phyloP scores from a whole-genome alignment of 1,284 basidiomycete species.

The Cystobasidiaceae sp. region DNA sequence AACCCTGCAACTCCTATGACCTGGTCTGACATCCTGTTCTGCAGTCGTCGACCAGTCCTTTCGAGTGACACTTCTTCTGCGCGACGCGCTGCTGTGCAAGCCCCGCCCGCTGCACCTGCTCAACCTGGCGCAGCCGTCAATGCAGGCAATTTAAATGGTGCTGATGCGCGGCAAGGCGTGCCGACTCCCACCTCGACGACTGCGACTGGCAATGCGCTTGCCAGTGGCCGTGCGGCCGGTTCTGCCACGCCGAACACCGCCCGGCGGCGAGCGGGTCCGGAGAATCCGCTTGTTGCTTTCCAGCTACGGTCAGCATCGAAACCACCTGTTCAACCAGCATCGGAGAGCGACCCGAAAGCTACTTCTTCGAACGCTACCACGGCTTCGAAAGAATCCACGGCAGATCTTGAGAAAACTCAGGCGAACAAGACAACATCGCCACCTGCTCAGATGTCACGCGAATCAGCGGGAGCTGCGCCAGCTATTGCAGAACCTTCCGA shows the following conservation, averaged over 20 bases:
- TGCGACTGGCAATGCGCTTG: not conserved
- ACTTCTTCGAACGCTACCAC: not conserved
- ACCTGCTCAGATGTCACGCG: not conserved
- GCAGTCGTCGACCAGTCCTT: slow-evolving; percentile 23
- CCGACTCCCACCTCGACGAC: too few species aligned
- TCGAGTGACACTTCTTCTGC: not conserved
- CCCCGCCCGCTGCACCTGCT: slow-evolving; percentile 9
- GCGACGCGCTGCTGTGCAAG: not conserved
- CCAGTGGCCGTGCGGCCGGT: not conserved
- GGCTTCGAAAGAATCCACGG: not conserved
- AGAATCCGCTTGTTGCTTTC: slow-evolving; percentile 29
- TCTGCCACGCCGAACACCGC: not conserved
- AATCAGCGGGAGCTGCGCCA: not conserved
- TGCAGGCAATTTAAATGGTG: too few species aligned
- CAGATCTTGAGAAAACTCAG: not conserved
- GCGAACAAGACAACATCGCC: not conserved
- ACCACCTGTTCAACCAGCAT: not conserved
- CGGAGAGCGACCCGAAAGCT: not conserved
- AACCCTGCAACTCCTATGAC: not conserved
- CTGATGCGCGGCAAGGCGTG: too few species aligned
- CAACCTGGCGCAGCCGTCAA: not conserved
- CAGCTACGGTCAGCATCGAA: not conserved
- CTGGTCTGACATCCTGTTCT: not conserved
- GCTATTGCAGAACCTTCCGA: not conserved
- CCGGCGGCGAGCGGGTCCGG: slow-evolving; percentile 5